Percentiles rank a stretch among this genome's conserved stretches.
Evolutionary conservation across 2,329 filamentous ascomycete genomes (phyloP).

Genomic region (Ustilaginoidea virens): DNA sequence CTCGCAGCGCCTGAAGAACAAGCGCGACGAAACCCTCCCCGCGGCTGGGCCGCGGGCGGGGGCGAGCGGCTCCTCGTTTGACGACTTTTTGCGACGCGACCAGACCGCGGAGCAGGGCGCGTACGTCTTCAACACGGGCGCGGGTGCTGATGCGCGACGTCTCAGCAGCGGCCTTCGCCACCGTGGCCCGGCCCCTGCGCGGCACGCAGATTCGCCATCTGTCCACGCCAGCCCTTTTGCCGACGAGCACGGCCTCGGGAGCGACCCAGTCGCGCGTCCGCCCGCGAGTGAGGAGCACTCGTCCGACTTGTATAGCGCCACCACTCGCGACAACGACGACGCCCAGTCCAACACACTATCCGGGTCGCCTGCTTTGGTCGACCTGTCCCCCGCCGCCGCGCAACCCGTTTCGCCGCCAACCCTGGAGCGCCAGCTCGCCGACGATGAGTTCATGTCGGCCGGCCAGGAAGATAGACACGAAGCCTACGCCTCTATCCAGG

Average conservation of each 20-base stretch:
- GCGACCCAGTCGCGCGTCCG: constrained; percentile 25
- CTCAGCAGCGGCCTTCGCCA: constrained; percentile 32
- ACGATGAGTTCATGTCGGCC: constrained; percentile 37
- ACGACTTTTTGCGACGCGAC: constrained; percentile 42
- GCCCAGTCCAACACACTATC: constrained; percentile 10
- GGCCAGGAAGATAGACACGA: constrained; percentile 30
- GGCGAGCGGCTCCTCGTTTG: constrained; percentile 30
- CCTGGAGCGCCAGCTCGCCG: constrained; percentile 19
- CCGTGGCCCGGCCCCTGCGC: constrained; percentile 27
- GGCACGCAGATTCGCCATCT: constrained; percentile 12
- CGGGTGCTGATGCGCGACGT: constrained; percentile 29
- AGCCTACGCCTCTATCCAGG: constrained; percentile 46
- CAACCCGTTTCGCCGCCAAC: constrained; percentile 10
- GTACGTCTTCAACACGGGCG: constrained; percentile 41
- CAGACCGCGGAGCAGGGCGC: constrained; percentile 35
- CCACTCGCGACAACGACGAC: constrained; percentile 24
- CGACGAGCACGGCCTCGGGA: constrained; percentile 38
- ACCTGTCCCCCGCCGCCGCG: constrained; percentile 14
- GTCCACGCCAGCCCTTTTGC: constrained; percentile 44
- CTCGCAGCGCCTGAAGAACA: constrained; percentile 33
- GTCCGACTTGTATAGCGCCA: constrained; percentile 43
- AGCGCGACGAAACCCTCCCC: constrained; percentile 6
- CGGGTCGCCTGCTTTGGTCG: constrained; percentile 17
- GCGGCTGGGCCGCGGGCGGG: background rate
- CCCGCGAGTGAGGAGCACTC: constrained; percentile 30